A percentile compares a stretch with the other conserved stretches of the same genome.
Evolutionary conservation across 2,329 filamentous ascomycete genomes (phyloP).

Genomic region (Chaetoscypha palmicola): DNA sequence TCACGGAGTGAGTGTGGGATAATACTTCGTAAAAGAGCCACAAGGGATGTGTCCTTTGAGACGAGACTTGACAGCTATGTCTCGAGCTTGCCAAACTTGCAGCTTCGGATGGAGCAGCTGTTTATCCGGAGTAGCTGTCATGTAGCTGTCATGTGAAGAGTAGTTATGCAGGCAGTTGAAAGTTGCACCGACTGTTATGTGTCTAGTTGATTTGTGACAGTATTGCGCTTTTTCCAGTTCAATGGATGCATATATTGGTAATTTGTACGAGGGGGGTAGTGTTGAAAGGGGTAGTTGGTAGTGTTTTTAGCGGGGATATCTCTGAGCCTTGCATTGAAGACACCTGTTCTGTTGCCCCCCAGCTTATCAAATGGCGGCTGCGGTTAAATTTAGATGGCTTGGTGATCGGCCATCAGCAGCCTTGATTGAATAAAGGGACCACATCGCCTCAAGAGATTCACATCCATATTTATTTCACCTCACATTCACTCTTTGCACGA

Average conservation of each 20-base stretch:
- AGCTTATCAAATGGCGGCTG: slow-evolving; percentile 7
- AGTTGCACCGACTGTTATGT: too few species aligned
- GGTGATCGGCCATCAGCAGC: background rate
- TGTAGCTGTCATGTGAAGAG: too few species aligned
- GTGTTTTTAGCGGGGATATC: background rate
- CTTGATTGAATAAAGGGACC: slow-evolving; percentile 22
- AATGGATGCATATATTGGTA: too few species aligned
- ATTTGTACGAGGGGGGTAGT: too few species aligned
- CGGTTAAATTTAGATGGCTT: slow-evolving; percentile 9
- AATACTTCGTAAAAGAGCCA: background rate
- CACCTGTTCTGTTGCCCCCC: slow-evolving; percentile 12
- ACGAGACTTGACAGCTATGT: too few species aligned
- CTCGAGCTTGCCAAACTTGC: too few species aligned
- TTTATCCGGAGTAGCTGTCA: too few species aligned
- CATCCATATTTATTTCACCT: background rate
- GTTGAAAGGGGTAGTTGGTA: background rate
- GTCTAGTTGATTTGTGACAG: too few species aligned
- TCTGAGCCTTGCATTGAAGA: slow-evolving; percentile 10
- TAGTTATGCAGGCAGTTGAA: too few species aligned
- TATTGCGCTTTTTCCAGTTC: too few species aligned
- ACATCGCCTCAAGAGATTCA: slow-evolving; percentile 20
- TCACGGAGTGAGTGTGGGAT: background rate
- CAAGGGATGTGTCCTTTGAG: slow-evolving; percentile 1
- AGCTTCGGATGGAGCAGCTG: too few species aligned
- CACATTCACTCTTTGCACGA: slow-evolving; percentile 4